Evolutionary conservation across 805 yeast genomes (phyloP).

Genomic region (Lipomyces oligophaga): DNA sequence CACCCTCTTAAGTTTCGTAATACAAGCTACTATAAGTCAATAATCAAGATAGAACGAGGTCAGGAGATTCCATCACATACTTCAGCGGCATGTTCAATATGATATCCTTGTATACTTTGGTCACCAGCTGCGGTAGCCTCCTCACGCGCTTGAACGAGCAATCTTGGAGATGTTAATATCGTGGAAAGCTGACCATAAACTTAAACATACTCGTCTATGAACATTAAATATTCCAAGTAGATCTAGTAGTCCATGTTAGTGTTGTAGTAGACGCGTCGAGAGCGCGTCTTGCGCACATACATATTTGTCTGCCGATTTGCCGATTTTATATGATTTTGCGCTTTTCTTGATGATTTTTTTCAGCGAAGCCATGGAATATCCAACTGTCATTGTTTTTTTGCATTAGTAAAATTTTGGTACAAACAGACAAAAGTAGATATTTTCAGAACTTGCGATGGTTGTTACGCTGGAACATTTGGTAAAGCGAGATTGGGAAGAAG

Average conservation of each 20-base stretch:
- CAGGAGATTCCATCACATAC: too few relatives aligned
- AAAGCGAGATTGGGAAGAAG: too few relatives aligned
- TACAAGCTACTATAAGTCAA: too few relatives aligned
- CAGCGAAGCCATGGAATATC: constrained; percentile 20
- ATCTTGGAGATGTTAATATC: not conserved
- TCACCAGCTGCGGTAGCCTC: constrained; percentile 24
- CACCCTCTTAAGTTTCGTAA: too few relatives aligned
- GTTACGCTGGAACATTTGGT: too few relatives aligned
- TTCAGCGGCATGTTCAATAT: constrained; percentile 20
- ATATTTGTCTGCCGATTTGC: constrained; percentile 18
- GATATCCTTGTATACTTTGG: constrained; percentile 13
- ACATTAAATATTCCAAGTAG: constrained; percentile 23
- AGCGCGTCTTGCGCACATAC: constrained; percentile 7
- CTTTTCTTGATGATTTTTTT: constrained; percentile 11
- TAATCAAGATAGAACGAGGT: too few relatives aligned
- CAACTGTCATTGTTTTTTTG: too few relatives aligned
- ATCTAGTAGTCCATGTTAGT: constrained; percentile 11
- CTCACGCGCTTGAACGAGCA: constrained; percentile 13
- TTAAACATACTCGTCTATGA: constrained; percentile 23
- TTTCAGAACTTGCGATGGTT: too few relatives aligned
- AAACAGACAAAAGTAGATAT: too few relatives aligned
- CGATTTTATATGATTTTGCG: constrained; percentile 3
- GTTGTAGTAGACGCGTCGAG: not conserved
- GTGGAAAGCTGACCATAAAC: not conserved
- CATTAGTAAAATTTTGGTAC: too few relatives aligned